A percentile compares a stretch with the other conserved stretches of the same genome.
Evolutionary conservation across 2,329 filamentous ascomycete species (phyloP).

Genomic region (Myriangium duriaei): DNA sequence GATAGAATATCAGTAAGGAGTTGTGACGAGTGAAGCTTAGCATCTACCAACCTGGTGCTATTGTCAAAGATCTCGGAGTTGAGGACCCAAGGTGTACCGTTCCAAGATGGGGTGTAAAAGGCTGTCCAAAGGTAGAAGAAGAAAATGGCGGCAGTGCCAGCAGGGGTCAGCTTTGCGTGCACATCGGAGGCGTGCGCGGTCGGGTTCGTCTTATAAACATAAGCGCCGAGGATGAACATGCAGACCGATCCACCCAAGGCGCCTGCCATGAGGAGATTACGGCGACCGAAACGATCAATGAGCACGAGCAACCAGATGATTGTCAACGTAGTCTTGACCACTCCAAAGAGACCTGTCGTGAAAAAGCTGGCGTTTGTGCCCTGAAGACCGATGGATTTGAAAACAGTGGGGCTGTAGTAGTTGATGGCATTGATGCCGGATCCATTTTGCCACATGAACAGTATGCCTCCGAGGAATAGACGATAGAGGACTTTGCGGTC

Average conservation of each 20-base stretch:
- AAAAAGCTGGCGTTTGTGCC: constrained; percentile 30
- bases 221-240: constrained; percentile 41
- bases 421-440: constrained; percentile 22
- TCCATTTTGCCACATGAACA: constrained; percentile 21
- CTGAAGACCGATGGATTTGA: constrained; percentile 33
- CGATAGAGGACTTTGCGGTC: constrained; percentile 13
- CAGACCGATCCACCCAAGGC: constrained; percentile 37
- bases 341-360: constrained; percentile 41
- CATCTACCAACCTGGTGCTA: constrained; percentile 15
- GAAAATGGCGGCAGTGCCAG: constrained; percentile 41
- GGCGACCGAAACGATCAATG: constrained; percentile 28
- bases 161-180: constrained; percentile 30
- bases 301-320: constrained; percentile 28
- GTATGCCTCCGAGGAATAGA: constrained; percentile 14
- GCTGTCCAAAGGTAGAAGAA: constrained; percentile 44
- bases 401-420: constrained; percentile 27
- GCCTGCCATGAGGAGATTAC: constrained; percentile 34
- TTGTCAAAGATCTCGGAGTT: constrained; percentile 40
- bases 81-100: constrained; percentile 31
- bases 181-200: constrained; percentile 33
- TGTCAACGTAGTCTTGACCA: constrained; percentile 26
- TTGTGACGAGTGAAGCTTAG: not conserved
- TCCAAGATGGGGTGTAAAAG: constrained; percentile 37
- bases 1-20: constrained; percentile 15
- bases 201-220: constrained; percentile 41